Percentiles rank a stretch among this genome's conserved stretches.
These are phyloP conservation scores for Tulasnella sp. DNA, from an alignment of 768 basidiomycete genomes.

Conservation along the genomic window DNA sequence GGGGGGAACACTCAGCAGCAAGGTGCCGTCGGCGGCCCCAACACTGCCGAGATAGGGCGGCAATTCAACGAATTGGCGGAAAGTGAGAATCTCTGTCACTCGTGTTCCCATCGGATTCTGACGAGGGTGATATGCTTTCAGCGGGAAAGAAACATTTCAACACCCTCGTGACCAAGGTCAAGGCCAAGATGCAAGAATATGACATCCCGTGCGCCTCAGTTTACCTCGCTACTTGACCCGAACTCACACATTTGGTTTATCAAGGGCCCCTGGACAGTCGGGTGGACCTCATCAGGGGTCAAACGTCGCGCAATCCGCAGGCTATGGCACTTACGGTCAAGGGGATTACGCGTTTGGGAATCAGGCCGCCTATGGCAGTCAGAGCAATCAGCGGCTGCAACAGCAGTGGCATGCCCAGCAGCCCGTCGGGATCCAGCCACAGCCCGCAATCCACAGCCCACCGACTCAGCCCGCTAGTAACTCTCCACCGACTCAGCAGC, in stretches of 20 bases:
- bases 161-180: slow-evolving; percentile 72
- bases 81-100: slow-evolving; percentile 52
- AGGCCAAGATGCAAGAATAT: slow-evolving; percentile 80
- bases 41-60: slow-evolving; percentile 54
- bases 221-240: slow-evolving; percentile 23
- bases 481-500: not conserved
- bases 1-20: not conserved
- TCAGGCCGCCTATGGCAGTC: not conserved
- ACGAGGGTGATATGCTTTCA: slow-evolving; percentile 40
- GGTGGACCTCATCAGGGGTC: slow-evolving; percentile 3
- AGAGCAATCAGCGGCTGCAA: slow-evolving; percentile 8
- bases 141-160: slow-evolving; percentile 81
- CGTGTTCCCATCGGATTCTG: not conserved
- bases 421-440: not conserved
- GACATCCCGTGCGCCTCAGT: slow-evolving; percentile 52
- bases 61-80: slow-evolving; percentile 78
- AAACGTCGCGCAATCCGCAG: not conserved
- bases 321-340: not conserved
- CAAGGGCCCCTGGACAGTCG: not conserved
- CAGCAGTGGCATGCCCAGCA: slow-evolving; percentile 5
- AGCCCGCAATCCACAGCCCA: not conserved
- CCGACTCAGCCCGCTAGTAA: not conserved
- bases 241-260: not conserved
- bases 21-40: not conserved
- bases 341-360: not conserved